phyloP scores from a whole-genome alignment of 2,329 filamentous ascomycete genomes.

The Rhytidhysteron rufulum region DNA sequence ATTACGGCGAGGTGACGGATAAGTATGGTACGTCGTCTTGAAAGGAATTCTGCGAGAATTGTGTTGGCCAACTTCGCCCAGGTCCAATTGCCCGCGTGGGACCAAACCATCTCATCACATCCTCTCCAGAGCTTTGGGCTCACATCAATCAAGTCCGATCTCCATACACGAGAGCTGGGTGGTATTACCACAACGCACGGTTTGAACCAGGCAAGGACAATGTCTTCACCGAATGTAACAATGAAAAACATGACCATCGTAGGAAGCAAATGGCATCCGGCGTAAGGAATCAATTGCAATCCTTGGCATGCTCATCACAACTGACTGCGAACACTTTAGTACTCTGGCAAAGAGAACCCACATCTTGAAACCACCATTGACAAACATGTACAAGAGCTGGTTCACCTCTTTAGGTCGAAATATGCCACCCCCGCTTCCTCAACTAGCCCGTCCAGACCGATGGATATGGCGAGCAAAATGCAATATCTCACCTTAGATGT shows the following conservation, averaged over 20 bases:
- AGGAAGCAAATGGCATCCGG: constrained; percentile 48
- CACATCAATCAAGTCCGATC: constrained; percentile 39
- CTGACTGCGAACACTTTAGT: constrained; percentile 16
- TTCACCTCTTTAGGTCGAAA: constrained; percentile 45
- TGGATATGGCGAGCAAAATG: constrained; percentile 46
- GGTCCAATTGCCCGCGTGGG: constrained; percentile 41
- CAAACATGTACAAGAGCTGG: constrained; percentile 39
- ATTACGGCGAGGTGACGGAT: constrained; percentile 17
- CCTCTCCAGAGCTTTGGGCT: constrained; percentile 43
- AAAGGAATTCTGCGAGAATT: background rate
- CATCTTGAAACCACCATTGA: constrained; percentile 49
- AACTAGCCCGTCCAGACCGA: constrained; percentile 26
- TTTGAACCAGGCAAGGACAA: constrained; percentile 51
- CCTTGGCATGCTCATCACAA: background rate
- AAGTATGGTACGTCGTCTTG: constrained; percentile 19
- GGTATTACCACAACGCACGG: constrained; percentile 34
- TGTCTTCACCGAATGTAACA: constrained; percentile 48
- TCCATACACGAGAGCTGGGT: constrained; percentile 34
- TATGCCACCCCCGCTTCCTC: constrained; percentile 23
- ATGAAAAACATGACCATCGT: constrained; percentile 39
- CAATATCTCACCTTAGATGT: constrained; percentile 55
- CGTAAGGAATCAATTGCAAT: constrained; percentile 1
- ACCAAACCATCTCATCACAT: constrained; percentile 46
- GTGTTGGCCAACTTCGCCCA: constrained; percentile 4
- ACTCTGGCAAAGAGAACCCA: constrained; percentile 51